Percentiles rank a stretch among this genome's conserved stretches.
These are phyloP conservation scores for Ballota nigra DNA, from an alignment of 257 asterid genomes.

Conservation along the genomic window DNA sequence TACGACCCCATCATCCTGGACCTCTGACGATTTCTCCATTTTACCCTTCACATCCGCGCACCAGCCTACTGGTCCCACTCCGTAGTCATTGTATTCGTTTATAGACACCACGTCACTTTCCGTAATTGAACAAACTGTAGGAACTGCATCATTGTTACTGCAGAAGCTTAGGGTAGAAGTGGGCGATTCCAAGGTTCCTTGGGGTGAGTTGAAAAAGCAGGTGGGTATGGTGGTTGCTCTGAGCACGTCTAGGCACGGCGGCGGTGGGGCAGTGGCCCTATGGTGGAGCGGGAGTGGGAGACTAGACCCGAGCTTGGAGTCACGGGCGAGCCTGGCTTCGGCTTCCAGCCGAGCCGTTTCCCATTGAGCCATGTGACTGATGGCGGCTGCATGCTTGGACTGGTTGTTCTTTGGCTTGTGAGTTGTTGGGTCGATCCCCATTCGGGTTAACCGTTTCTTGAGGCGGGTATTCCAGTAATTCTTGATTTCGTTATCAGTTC, in stretches of 20 bases:
- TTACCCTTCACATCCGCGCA: constrained; percentile 1
- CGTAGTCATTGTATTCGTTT: background rate
- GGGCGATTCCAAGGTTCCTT: constrained; percentile 31
- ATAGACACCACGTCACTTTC: constrained; percentile 6
- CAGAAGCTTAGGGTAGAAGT: constrained; percentile 38
- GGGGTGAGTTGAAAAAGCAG: constrained; percentile 11
- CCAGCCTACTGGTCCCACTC: background rate
- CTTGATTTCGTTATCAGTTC: constrained; percentile 49
- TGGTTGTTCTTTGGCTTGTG: constrained; percentile 42
- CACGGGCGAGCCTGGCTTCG: constrained; percentile 43
- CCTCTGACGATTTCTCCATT: constrained; percentile 12
- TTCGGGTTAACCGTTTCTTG: constrained; percentile 43
- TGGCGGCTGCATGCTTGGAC: constrained; percentile 30
- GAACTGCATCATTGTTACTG: background rate
- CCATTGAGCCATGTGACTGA: constrained; percentile 60
- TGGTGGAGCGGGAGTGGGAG: background rate
- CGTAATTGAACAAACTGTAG: background rate
- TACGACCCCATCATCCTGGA: background rate
- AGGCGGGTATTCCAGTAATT: constrained; percentile 56
- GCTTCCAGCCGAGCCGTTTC: constrained; percentile 56
- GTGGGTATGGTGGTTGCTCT: constrained; percentile 16
- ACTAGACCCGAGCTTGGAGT: constrained; percentile 21
- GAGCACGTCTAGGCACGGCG: constrained; percentile 44
- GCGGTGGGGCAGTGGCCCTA: constrained; percentile 6
- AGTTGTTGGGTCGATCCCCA: constrained; percentile 53